Conservation (phyloP, 1,284 basidiomycete species). For the Cryptococcus sp. region DNA sequence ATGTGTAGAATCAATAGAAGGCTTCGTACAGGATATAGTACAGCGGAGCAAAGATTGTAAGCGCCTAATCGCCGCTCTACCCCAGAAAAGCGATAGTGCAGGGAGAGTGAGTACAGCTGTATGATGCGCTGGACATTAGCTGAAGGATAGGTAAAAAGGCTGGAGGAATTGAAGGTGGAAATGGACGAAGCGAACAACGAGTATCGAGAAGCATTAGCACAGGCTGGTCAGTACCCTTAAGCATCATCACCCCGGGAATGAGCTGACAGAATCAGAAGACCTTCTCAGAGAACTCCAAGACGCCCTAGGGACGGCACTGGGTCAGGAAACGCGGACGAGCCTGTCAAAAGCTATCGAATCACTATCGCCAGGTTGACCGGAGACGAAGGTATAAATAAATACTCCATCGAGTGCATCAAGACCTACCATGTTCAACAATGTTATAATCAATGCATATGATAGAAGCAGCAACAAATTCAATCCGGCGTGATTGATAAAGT, state of each 20-base stretch:
- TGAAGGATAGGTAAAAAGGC: slow-evolving; percentile 23
- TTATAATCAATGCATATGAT: too few species aligned
- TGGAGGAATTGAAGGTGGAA: slow-evolving; percentile 38
- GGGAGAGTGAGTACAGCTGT: slow-evolving; percentile 23
- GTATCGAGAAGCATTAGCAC: slow-evolving; percentile 36
- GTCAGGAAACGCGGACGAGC: not conserved
- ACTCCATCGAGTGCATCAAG: too few species aligned
- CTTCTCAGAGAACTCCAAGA: slow-evolving; percentile 34
- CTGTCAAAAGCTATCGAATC: not conserved
- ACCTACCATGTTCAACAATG: too few species aligned
- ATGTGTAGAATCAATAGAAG: slow-evolving; percentile 37
- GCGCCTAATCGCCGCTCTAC: slow-evolving; percentile 37
- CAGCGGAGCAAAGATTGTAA: slow-evolving; percentile 44
- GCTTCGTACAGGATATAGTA: slow-evolving; percentile 42
- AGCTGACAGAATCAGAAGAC: slow-evolving; percentile 19
- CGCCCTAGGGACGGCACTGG: slow-evolving; percentile 32
- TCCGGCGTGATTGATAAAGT: too few species aligned
- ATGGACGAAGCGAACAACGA: slow-evolving; percentile 39
- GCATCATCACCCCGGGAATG: not conserved
- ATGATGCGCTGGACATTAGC: not conserved
- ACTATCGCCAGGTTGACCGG: not conserved
- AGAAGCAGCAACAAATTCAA: too few species aligned
- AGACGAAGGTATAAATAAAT: too few species aligned
- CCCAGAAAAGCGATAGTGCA: slow-evolving; percentile 36
- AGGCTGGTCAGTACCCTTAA: slow-evolving; percentile 43